Conservation (phyloP, 495 filamentous ascomycete species). For the Penicillium tannophilum region DNA sequence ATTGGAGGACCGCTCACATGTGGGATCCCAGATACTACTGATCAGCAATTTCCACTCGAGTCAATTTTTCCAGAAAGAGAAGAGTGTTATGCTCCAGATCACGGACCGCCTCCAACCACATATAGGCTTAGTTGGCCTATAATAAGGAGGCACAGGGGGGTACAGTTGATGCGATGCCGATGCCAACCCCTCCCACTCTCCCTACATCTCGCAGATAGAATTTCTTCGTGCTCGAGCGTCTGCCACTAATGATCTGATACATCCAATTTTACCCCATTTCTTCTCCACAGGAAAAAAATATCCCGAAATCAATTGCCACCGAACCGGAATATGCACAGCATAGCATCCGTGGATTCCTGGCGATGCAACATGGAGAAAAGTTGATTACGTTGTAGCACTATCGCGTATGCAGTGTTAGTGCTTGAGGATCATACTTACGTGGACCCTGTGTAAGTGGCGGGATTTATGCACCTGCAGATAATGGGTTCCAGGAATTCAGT, state of each 20-base stretch:
- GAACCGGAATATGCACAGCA: constrained; percentile 25
- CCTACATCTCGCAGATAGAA: background rate
- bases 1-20: constrained; percentile 5
- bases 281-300: constrained; percentile 16
- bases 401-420: background rate
- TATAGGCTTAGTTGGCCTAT: too few relatives aligned
- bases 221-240: constrained; percentile 1
- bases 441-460: background rate
- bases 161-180: background rate
- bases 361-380: constrained; percentile 14
- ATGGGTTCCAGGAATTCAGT: background rate
- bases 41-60: constrained; percentile 4
- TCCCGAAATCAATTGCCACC: constrained; percentile 12
- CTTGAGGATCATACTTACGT: background rate
- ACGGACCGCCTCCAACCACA: background rate
- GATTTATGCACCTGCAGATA: background rate
- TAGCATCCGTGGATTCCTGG: constrained; percentile 17
- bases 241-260: constrained; percentile 16
- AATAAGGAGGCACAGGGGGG: too few relatives aligned
- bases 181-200: background rate
- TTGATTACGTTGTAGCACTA: background rate
- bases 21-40: background rate
- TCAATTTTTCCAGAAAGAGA: too few relatives aligned
- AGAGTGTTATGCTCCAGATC: background rate
- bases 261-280: constrained; percentile 9